Conservation (phyloP, 75 land plant genomes). For the Picea glauca region DNA sequence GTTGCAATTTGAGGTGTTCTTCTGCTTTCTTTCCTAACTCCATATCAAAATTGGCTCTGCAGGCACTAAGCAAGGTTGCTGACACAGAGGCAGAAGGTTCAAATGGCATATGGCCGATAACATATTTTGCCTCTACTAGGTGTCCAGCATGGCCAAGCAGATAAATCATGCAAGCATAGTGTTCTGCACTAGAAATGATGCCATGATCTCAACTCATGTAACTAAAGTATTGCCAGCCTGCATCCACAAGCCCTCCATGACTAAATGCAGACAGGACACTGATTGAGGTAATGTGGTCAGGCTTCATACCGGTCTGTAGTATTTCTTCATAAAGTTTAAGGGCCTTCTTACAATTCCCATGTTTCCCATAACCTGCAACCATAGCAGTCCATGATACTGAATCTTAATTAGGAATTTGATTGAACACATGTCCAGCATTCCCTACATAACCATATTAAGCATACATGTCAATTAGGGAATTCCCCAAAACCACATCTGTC, state of each 20-base stretch:
- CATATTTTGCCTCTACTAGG: too few relatives aligned
- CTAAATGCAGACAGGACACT: slow-evolving; percentile 30
- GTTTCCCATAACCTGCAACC: slow-evolving; percentile 32
- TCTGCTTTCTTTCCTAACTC: too few relatives aligned
- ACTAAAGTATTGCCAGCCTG: slow-evolving; percentile 19
- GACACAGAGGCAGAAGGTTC: too few relatives aligned
- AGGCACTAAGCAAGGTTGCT: too few relatives aligned
- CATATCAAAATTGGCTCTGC: too few relatives aligned
- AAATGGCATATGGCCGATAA: too few relatives aligned
- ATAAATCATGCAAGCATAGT: slow-evolving; percentile 41
- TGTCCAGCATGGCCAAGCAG: slow-evolving; percentile 32
- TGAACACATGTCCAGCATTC: slow-evolving; percentile 33
- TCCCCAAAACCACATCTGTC: slow-evolving; percentile 27
- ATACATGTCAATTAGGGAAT: slow-evolving; percentile 53
- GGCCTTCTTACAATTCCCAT: slow-evolving; percentile 27
- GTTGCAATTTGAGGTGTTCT: too few relatives aligned
- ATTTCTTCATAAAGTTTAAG: slow-evolving; percentile 22
- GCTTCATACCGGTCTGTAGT: slow-evolving; percentile 10
- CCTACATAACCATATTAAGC: slow-evolving; percentile 52
- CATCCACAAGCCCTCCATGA: slow-evolving; percentile 18
- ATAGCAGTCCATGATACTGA: slow-evolving; percentile 49
- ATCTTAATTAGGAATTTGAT: slow-evolving; percentile 21
- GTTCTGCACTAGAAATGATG: slow-evolving; percentile 25
- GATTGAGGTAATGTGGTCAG: slow-evolving; percentile 25
- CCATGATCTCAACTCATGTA: slow-evolving; percentile 19